Percentiles rank a stretch among this genome's conserved stretches.
phyloP scores from a whole-genome alignment of 2,329 filamentous ascomycete genomes.

The Clathrospora elynae region DNA sequence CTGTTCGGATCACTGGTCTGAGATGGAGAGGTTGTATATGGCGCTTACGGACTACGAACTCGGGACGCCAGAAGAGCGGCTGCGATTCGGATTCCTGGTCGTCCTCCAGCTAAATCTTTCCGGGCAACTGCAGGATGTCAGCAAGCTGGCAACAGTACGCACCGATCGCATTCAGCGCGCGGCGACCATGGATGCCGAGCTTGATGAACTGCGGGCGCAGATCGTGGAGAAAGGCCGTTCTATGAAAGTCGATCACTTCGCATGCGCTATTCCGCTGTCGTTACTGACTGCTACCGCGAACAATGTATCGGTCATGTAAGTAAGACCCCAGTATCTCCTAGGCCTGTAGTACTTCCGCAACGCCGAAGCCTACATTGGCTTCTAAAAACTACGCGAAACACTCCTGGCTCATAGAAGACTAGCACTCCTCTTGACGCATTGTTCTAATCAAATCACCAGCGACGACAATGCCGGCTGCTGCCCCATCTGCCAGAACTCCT shows the following conservation, averaged over 20 bases:
- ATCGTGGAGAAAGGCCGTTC: constrained; percentile 9
- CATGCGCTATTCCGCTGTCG: constrained; percentile 25
- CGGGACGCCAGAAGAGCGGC: constrained; percentile 7
- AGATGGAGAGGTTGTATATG: constrained; percentile 28
- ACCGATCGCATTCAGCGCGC: constrained; percentile 4
- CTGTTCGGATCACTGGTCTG: constrained; percentile 4
- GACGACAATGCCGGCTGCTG: constrained; percentile 20
- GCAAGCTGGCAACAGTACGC: not conserved
- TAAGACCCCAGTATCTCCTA: too few relatives aligned
- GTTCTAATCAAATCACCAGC: too few relatives aligned
- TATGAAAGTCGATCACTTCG: constrained; percentile 25
- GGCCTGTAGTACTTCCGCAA: too few relatives aligned
- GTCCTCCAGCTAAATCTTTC: constrained; percentile 21
- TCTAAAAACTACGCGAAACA: too few relatives aligned
- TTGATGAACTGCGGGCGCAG: constrained; percentile 2
- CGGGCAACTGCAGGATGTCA: constrained; percentile 7
- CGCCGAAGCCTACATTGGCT: too few relatives aligned
- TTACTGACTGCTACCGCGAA: constrained; percentile 1
- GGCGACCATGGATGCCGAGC: not conserved
- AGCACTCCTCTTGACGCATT: too few relatives aligned
- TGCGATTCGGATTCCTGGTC: constrained; percentile 16
- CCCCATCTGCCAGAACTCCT: constrained; percentile 29
- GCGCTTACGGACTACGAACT: constrained; percentile 19
- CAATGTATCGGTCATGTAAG: not conserved
- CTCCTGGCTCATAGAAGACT: too few relatives aligned